Percentiles rank a stretch among this genome's conserved stretches.
Evolutionary conservation across 2,329 filamentous ascomycete species (phyloP).

Genomic region (Exophiala viscosa): DNA sequence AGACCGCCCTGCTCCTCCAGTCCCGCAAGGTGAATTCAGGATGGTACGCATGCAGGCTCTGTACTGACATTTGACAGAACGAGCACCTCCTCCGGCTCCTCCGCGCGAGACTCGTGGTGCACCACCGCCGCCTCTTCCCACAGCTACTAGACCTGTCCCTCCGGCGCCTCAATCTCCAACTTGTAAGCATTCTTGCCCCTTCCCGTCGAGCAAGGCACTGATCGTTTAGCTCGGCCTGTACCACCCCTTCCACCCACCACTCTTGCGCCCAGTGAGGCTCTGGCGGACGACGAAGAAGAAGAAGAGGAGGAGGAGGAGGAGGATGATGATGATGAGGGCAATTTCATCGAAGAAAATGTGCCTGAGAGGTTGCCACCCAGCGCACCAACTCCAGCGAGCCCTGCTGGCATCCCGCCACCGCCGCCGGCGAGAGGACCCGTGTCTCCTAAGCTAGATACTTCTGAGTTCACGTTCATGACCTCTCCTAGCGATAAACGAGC

Average conservation of each 20-base stretch:
- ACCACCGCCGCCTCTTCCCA: constrained; percentile 44
- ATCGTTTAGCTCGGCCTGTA: constrained; percentile 11
- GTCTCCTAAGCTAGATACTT: constrained; percentile 19
- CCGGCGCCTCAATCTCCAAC: constrained; percentile 19
- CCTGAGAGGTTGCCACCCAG: constrained; percentile 30
- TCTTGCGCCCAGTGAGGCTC: background rate
- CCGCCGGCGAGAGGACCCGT: constrained; percentile 20
- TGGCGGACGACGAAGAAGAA: constrained; percentile 9
- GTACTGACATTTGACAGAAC: constrained; percentile 35
- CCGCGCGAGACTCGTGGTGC: constrained; percentile 39
- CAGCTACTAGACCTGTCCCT: constrained; percentile 18
- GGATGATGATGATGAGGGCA: constrained; percentile 5
- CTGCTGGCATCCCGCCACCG: constrained; percentile 40
- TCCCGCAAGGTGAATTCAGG: constrained; percentile 50
- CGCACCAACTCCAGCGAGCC: constrained; percentile 30
- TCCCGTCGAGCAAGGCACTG: constrained; percentile 3
- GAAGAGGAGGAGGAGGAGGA: constrained; percentile 1
- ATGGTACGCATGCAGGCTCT: background rate
- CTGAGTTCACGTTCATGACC: constrained; percentile 31
- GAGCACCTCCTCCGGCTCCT: constrained; percentile 43
- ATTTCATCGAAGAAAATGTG: background rate
- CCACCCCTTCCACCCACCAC: constrained; percentile 9
- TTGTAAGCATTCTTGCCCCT: constrained; percentile 9
- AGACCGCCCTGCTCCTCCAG: constrained; percentile 43
- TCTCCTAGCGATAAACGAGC: constrained; percentile 38